Evolutionary conservation across 2,329 filamentous ascomycete species (phyloP), one percentile per base, ranked within the genome.

Genomic region (Fusarium sp.): DNA sequence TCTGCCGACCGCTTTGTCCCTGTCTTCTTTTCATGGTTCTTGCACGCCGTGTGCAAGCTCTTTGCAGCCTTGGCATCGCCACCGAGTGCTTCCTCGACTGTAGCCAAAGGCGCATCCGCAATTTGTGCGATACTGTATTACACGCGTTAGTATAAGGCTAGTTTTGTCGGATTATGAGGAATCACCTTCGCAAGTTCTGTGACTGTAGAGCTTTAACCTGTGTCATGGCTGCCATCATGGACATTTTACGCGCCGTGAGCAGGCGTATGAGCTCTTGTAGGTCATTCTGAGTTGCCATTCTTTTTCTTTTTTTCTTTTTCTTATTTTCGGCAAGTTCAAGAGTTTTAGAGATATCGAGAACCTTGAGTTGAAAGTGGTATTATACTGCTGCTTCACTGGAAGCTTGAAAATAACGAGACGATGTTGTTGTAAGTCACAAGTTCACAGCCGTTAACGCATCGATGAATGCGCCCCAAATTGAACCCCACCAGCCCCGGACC

Each of bases 201-300:
- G 77, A 72, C 73, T 89, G 87, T 2, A 89, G 79, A 4, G 84
- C 80, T 73, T 86, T 88, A 58, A 89, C 81, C 65, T 88, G 84
- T 42, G 79, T 76, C 82, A 89, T 86, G 24, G 87, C 87, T 52
- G 83, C 82, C 75, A 89, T 80, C 78, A 89, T 86, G 5, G 86
- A 79, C 51, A 87, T 77, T 71, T 87, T 89, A 52, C 86, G 85
- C 45, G 83, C 81, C 5, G 85, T 89, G 68, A 89, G 78, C 54
- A 89, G 80, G 45, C 86, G 86, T 52, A 89, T 79, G 17, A 89
- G 82, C 71, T 88, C 87, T 69, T 89, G 86, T 21, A 89, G 76
- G 67, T 89, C 87, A 61, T 86, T 82, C 65, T 88, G 85, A 2
- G 83, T 80, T 9, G 85, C 81, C 86, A 88, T 88, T 32, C n/a